Base-by-base conservation (phyloP, 2,329 filamentous ascomycete genomes). In the Paradendryphiella salina region DNA sequence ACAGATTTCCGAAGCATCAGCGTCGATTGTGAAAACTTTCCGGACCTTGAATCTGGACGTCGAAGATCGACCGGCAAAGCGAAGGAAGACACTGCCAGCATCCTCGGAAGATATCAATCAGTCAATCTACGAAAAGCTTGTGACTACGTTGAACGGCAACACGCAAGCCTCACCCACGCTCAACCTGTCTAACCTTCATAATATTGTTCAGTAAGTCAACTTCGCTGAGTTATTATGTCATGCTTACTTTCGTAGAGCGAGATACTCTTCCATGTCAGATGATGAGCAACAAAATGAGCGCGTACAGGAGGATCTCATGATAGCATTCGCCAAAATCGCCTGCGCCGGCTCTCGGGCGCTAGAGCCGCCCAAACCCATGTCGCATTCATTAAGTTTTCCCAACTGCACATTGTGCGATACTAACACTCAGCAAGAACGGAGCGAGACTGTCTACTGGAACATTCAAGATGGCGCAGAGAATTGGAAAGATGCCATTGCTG, bases 401-500 rank as follows among this genome's bases (percentile, higher is more conserved):
- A 42, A 21, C 2, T 73, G 71, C 35, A 48, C 14, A 5, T 33
- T 71, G 5, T 73, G 71, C 38, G 69, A 72, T 50, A 45, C 17
- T 4, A 17, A 50, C 5, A 20, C 28, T 14, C 26, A 20, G 4
- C 13, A 38, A 6, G n/a, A 26, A 11, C 56, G 56, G 20, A 35
- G 40, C 4, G 20, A 21, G 3, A 31, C 23, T n/a, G 41, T 54
- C 2, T 66, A 64, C 42, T 73, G 70, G 70, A 56, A 70, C 29
- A 47, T 38, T 10, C 34, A 44, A 17, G 48, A 51, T 28, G 31
- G 44, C 14, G 50, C 51, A 3, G 61, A 67, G 14, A 64, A 69
- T 20, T 74, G 71, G 69, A 73, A 67, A 52, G 64, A 70, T 13
- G 56, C 48, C 20, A 56, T 69, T 41, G 64, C 66, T 15, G 63